Conservation (phyloP, 495 filamentous ascomycete species). For the Penicillium cinerascens region DNA sequence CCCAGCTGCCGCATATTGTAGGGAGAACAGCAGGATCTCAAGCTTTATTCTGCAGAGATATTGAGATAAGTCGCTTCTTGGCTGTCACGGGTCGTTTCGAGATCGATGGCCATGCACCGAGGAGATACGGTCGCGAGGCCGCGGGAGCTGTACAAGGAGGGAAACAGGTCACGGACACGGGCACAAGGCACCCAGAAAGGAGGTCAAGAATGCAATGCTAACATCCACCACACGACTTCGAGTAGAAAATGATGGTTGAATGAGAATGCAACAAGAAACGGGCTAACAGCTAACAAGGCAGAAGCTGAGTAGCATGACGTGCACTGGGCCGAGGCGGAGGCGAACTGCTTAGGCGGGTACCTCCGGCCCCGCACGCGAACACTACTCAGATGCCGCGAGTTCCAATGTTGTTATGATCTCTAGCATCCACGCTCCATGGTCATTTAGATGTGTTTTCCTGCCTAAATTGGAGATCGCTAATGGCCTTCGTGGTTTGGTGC, state of each 20-base stretch:
- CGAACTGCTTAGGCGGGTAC: constrained; percentile 13
- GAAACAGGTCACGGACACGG: neutral
- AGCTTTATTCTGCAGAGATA: neutral
- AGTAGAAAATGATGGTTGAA: neutral
- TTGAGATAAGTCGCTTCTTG: neutral
- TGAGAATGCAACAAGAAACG: neutral
- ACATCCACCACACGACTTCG: neutral
- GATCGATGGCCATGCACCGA: neutral
- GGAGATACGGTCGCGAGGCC: constrained; percentile 7
- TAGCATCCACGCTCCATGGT: too few species aligned
- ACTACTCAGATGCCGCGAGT: too few species aligned
- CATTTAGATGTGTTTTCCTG: too few species aligned
- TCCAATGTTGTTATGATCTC: too few species aligned
- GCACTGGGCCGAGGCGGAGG: constrained; percentile 12
- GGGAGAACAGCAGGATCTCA: neutral
- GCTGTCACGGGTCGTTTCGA: neutral
- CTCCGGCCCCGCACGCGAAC: constrained; percentile 16
- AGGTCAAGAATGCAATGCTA: neutral
- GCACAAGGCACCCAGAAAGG: neutral
- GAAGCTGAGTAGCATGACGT: constrained; percentile 17
- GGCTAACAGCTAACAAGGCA: neutral
- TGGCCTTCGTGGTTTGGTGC: too few species aligned
- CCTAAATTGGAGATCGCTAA: too few species aligned
- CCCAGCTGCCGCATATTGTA: constrained; percentile 35
- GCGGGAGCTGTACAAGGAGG: too few species aligned